A percentile compares a stretch with the other conserved stretches of the same genome.
phyloP scores from a whole-genome alignment of 805 yeast genomes.

The Yamadazyma sp. region DNA sequence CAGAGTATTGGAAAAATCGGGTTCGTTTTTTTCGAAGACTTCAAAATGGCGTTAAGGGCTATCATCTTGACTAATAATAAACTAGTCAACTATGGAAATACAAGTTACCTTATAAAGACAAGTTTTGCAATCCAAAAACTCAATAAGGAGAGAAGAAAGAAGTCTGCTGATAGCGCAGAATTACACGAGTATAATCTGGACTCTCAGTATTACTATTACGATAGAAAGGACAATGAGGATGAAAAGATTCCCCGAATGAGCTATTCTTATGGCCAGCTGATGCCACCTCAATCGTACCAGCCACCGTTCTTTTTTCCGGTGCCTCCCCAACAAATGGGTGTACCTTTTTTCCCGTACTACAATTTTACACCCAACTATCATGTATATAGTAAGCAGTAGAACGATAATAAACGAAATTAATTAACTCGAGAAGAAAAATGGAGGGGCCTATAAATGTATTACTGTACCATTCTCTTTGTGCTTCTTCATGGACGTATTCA shows the following conservation, averaged over 20 bases:
- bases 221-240: constrained; percentile 5
- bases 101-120: constrained; percentile 31
- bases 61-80: constrained; percentile 54
- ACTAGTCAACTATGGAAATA: constrained; percentile 23
- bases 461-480: too few relatives aligned
- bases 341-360: constrained; percentile 9
- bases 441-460: too few relatives aligned
- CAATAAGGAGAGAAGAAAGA: constrained; percentile 8
- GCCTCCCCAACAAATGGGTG: neutral
- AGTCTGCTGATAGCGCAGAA: constrained; percentile 6
- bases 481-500: too few relatives aligned
- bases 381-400: constrained; percentile 12
- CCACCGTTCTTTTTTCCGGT: constrained; percentile 1
- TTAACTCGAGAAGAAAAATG: too few relatives aligned
- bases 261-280: constrained; percentile 2
- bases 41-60: constrained; percentile 62
- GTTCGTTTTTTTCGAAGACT: constrained; percentile 60
- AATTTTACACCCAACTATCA: constrained; percentile 4
- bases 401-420: too few relatives aligned
- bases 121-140: constrained; percentile 43
- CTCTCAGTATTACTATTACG: constrained; percentile 5
- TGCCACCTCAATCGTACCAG: constrained; percentile 1
- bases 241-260: neutral
- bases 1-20: constrained; percentile 44
- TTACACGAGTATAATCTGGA: neutral